phyloP scores from a whole-genome alignment of 106 monocot genomes.

The Dioscorea dumetorum region DNA sequence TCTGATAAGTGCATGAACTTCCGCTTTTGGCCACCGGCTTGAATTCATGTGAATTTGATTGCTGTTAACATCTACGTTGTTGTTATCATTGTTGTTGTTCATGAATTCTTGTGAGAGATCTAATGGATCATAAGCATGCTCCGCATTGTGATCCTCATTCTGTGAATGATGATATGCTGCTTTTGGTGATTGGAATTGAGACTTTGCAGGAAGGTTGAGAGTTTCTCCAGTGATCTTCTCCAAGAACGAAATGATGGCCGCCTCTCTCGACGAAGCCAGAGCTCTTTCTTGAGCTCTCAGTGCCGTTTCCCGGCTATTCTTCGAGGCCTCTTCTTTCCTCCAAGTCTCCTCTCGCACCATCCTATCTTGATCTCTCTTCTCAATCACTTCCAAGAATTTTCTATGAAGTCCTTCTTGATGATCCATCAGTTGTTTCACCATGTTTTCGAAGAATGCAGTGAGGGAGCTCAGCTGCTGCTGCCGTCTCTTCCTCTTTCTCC shows the following conservation, averaged over 20 bases:
- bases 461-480: slow-evolving; percentile 41
- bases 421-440: slow-evolving; percentile 76
- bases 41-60: slow-evolving; percentile 11
- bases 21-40: slow-evolving; percentile 87
- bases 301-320: slow-evolving; percentile 30
- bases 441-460: slow-evolving; percentile 54
- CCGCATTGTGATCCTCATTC: background rate
- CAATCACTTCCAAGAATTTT: slow-evolving; percentile 63
- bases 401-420: slow-evolving; percentile 76
- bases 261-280: slow-evolving; percentile 53
- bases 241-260: slow-evolving; percentile 73
- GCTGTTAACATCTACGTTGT: background rate
- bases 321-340: slow-evolving; percentile 61
- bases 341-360: slow-evolving; percentile 55
- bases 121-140: too few relatives aligned
- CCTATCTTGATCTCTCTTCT: slow-evolving; percentile 64
- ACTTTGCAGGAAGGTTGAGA: slow-evolving; percentile 35
- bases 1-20: slow-evolving; percentile 86
- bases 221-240: slow-evolving; percentile 79
- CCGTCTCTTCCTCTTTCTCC: slow-evolving; percentile 14
- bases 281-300: slow-evolving; percentile 54
- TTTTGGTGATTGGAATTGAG: slow-evolving; percentile 6
- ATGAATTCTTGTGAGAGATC: too few relatives aligned
- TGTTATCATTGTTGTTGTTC: background rate
- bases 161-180: background rate